A percentile compares a stretch with the other conserved stretches of the same genome.
These are phyloP conservation scores for Paecilomyces sp. DNA, from an alignment of 2,329 filamentous ascomycete genomes.

Conservation along the genomic window DNA sequence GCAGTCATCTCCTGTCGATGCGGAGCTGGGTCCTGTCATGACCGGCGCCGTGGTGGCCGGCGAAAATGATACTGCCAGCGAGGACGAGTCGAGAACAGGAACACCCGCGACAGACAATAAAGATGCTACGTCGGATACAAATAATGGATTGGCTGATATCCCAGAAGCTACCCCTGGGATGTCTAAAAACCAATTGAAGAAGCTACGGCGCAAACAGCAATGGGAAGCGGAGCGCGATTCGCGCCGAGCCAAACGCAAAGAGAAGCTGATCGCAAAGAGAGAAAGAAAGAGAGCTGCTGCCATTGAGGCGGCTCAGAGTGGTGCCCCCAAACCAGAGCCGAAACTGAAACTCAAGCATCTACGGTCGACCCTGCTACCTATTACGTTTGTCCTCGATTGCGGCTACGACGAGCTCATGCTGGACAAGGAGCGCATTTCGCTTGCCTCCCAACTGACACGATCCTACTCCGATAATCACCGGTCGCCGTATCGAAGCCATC, in stretches of 20 bases:
- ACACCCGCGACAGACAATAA: not conserved
- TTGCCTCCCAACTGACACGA: slow-evolving; percentile 76
- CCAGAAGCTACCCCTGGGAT: slow-evolving; percentile 32
- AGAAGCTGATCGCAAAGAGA: slow-evolving; percentile 48
- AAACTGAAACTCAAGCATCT: slow-evolving; percentile 16
- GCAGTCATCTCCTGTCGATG: slow-evolving; percentile 3
- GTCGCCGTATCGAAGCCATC: slow-evolving; percentile 59
- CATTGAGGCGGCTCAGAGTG: slow-evolving; percentile 22
- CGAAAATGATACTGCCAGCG: slow-evolving; percentile 4
- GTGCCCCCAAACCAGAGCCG: slow-evolving; percentile 14
- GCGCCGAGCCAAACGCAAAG: slow-evolving; percentile 52
- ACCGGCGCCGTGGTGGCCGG: slow-evolving; percentile 16
- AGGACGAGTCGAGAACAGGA: not conserved
- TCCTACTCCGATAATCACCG: slow-evolving; percentile 82
- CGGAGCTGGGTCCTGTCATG: slow-evolving; percentile 21
- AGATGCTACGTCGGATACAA: not conserved
- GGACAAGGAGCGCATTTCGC: slow-evolving; percentile 75
- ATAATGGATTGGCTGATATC: slow-evolving; percentile 4
- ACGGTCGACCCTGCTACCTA: slow-evolving; percentile 55
- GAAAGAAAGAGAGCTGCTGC: slow-evolving; percentile 39
- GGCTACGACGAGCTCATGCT: slow-evolving; percentile 86
- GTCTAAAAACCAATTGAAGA: slow-evolving; percentile 84
- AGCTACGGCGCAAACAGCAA: slow-evolving; percentile 60
- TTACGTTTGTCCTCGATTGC: slow-evolving; percentile 83
- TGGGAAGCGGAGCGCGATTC: slow-evolving; percentile 67